Conservation (phyloP, 2,329 filamentous ascomycete species). For the Neofusicoccum parvum region DNA sequence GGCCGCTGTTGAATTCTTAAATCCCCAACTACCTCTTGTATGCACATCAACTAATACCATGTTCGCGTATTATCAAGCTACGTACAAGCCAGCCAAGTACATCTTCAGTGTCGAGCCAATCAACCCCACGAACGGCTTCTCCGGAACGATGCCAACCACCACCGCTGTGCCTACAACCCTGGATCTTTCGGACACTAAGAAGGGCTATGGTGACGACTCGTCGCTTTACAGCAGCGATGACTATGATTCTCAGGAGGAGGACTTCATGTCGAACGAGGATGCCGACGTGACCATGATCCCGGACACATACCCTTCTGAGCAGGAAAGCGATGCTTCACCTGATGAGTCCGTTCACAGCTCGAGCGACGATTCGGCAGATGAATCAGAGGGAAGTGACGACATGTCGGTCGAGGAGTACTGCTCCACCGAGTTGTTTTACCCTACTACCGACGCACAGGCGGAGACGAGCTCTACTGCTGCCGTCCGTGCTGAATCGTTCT, state of each 20-base stretch:
- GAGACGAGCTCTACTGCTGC: background rate
- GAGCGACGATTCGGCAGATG: background rate
- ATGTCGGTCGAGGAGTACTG: background rate
- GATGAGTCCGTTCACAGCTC: background rate
- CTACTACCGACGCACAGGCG: background rate
- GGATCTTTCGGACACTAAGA: slow-evolving; percentile 5
- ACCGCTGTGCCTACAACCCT: background rate
- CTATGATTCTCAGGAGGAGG: background rate
- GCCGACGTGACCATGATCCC: background rate
- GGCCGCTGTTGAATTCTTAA: background rate
- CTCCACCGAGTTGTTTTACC: background rate
- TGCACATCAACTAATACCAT: background rate
- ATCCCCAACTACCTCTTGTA: background rate
- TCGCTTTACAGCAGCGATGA: slow-evolving; percentile 7
- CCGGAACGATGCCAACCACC: background rate
- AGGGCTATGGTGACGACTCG: slow-evolving; percentile 1
- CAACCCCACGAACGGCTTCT: background rate
- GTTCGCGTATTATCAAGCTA: background rate
- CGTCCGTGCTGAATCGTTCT: background rate
- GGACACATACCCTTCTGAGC: slow-evolving; percentile 8
- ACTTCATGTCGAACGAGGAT: background rate
- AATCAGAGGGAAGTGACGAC: background rate
- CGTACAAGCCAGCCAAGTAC: background rate
- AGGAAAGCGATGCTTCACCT: background rate
- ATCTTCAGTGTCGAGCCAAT: background rate